Evolutionary conservation across 495 filamentous ascomycete species (phyloP).

Genomic region (Trypethelium eluteriae): DNA sequence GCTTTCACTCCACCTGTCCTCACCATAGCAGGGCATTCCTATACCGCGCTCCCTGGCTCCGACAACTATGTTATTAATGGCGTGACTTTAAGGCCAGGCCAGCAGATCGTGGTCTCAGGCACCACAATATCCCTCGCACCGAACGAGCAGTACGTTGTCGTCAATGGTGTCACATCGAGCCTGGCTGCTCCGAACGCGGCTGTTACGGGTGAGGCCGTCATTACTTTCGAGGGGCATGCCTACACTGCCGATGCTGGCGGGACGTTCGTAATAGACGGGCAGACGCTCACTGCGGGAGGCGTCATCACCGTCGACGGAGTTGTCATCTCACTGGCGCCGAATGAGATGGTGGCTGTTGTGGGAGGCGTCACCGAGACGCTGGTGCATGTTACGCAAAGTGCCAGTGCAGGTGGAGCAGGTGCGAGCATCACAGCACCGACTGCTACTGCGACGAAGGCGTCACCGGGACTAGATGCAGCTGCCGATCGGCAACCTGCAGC

Average conservation of each 20-base stretch:
- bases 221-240: conserved; percentile 15
- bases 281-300: conserved; percentile 32
- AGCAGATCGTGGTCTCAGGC: conserved; percentile 8
- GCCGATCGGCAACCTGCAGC: background rate
- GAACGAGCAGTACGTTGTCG: conserved; percentile 6
- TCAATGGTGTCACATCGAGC: conserved; percentile 9
- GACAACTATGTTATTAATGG: conserved; percentile 15
- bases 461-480: background rate
- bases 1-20: conserved; percentile 23
- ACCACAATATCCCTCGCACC: conserved; percentile 14
- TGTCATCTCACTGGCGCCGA: conserved; percentile 25
- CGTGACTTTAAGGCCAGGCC: conserved; percentile 12
- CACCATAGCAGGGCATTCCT: conserved; percentile 29
- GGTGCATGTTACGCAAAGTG: background rate
- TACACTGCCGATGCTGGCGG: conserved; percentile 31
- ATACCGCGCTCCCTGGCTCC: conserved; percentile 24
- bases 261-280: conserved; percentile 30
- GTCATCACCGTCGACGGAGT: conserved; percentile 31
- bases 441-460: background rate
- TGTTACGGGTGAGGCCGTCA: background rate
- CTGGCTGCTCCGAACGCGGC: background rate
- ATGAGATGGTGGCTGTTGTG: background rate
- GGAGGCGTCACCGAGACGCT: conserved; percentile 3
- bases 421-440: background rate
- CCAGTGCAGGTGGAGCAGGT: background rate